Percentiles rank a stretch among this genome's conserved stretches.
Evolutionary conservation across 2,329 filamentous ascomycete species (phyloP).

Genomic region (Rhynchosporium agropyri): DNA sequence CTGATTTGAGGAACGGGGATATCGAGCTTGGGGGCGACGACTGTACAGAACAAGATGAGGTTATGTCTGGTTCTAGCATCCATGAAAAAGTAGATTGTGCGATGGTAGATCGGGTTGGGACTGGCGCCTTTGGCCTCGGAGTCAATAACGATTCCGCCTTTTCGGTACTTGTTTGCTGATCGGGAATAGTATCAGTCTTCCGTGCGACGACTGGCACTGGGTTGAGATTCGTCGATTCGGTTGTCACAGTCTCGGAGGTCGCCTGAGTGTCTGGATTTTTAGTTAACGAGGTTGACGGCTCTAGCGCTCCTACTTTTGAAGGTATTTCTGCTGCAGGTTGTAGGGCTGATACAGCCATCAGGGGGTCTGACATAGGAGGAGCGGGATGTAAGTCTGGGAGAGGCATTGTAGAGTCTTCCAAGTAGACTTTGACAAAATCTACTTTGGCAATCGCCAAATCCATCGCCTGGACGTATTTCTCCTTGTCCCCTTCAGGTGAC

Average conservation of each 20-base stretch:
- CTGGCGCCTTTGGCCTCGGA: constrained; percentile 45
- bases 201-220: constrained; percentile 2
- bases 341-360: constrained; percentile 8
- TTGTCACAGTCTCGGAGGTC: constrained; percentile 2
- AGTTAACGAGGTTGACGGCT: constrained; percentile 13
- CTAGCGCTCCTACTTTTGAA: constrained; percentile 13
- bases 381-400: constrained; percentile 43
- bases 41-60: constrained; percentile 27
- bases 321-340: constrained; percentile 10
- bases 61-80: constrained; percentile 64
- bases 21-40: constrained; percentile 36
- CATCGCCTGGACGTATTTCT: constrained; percentile 53
- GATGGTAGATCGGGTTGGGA: constrained; percentile 65
- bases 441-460: constrained; percentile 64
- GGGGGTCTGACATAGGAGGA: constrained; percentile 14
- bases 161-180: neutral
- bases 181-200: constrained; percentile 7
- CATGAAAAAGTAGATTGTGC: constrained; percentile 77
- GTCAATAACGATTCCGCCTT: constrained; percentile 16
- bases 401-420: constrained; percentile 59
- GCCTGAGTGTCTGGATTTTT: constrained; percentile 13
- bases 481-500: constrained; percentile 49
- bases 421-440: constrained; percentile 64
- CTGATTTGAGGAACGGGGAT: constrained; percentile 39
- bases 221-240: constrained; percentile 13